A percentile compares a stretch with the other conserved stretches of the same genome.
Conservation (phyloP, 2,329 filamentous ascomycete species). For the Helotiales sp. region DNA sequence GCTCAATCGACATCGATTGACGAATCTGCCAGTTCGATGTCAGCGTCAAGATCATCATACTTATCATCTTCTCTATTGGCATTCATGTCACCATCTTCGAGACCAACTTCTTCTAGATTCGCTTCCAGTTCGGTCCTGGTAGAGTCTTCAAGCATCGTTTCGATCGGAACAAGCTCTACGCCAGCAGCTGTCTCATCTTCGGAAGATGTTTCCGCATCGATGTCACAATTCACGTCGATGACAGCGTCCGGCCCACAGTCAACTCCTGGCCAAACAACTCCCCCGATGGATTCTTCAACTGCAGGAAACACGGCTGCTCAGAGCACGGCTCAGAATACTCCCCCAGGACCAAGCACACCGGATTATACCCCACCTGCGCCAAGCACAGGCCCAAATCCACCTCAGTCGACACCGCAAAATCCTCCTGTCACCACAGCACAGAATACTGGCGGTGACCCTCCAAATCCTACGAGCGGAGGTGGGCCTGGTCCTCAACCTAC, state of each 20-base stretch:
- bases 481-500: not conserved
- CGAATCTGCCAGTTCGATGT: not conserved
- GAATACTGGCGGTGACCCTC: not conserved
- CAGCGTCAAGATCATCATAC: not conserved
- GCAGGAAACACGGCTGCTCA: not conserved
- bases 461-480: not conserved
- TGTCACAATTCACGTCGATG: not conserved
- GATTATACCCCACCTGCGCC: not conserved
- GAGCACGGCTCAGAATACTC: not conserved
- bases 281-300: not conserved
- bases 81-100: not conserved
- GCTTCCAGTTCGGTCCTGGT: not conserved
- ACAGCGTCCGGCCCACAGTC: not conserved
- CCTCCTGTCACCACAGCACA: not conserved
- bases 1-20: not conserved
- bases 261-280: not conserved
- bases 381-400: no score
- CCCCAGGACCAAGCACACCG: not conserved
- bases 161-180: not conserved
- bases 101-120: not conserved
- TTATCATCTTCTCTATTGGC: not conserved
- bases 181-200: not conserved
- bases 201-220: not conserved
- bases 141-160: not conserved
- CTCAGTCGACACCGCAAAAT: no score